Base-by-base conservation (phyloP, 331 rosid genomes). In the Malus hybrid region DNA sequence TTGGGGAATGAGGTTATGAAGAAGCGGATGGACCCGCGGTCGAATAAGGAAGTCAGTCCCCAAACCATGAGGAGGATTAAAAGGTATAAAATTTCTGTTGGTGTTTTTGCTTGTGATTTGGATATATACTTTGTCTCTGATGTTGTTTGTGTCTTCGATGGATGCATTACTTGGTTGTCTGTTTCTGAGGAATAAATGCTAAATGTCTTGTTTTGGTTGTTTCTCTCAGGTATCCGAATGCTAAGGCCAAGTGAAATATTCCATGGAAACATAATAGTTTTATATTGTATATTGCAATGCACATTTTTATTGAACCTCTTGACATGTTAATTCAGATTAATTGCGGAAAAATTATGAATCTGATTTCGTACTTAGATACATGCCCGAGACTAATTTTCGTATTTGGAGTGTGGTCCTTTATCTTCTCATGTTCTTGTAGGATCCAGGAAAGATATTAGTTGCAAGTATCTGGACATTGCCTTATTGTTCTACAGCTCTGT, bases 1-100 rank as follows among this genome's bases (percentile, higher is more conserved):
- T 80, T 85, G 97, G 99, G 99, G 24, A 92, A 95, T 75, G 77
- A 85, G 69, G 84, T 87, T 72, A 75, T 92, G 97, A 93, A 94
- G 86, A 86, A 79, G 82, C 90, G 82, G 87, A 68, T 87, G 83
- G 60, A 67, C 66, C 78, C 96, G 16, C 57, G 80, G n/a, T 70
- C 88, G 3, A 75, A 68, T 9, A 34, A 84, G 16, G 90, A 92
- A 82, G 62, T 95, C 62, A 89, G 87, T 82, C 97, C 96, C 12
- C 77, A 89, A 75, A 92, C 97, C 44, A 65, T 95, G 81, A 90
- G 77, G 88, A 86, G 97, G 86, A 90, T 95, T 77, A 90, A 57
- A 84, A 88, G 99, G 97, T 42, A 42, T 42, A 42, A 3, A 42
- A 42, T 42, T 42, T 42, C 48, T 10, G 46, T 39, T 9, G 46